Base-by-base conservation (phyloP, 805 yeast species). In the Lipomyces starkeyi region DNA sequence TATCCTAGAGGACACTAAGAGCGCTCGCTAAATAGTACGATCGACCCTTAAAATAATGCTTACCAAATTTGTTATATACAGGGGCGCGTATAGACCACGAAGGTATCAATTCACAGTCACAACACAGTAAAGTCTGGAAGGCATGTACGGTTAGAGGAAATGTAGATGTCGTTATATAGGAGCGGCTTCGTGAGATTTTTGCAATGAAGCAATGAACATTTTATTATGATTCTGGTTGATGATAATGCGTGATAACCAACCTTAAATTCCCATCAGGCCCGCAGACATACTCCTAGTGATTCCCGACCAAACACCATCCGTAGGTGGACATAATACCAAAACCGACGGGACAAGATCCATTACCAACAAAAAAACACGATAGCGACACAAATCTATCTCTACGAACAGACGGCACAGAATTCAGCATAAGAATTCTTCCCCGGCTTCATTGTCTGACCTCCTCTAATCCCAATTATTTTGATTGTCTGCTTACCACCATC, bases 401-500 rank as follows among this genome's bases (percentile, higher is more conserved):
- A 40, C 4, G 61, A 40, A 22, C 61, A 40, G 11, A 22, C 14
- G 7, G 55, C 25, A 35, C 61, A 40, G 27, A 22, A 58, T 1
- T 29, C 43, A 32, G 2, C 22, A 17, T 40, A 52, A 60, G 58
- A 14, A n/a, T 27, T 43, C 5, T 20, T 37, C 6, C 11, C 32
- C 14, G 11, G 3, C 20, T 32, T 35, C 32, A n/a, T 25, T 13
- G n/a, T 58, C 60, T 69, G 71, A 9, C 52, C 60, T 9, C 71
- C 72, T n/a, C 72, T 59, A 20, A 67, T 14, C 4, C 72, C 71
- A 22, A 62, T 49, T 8, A 69, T 64, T n/a, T 29, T 64, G 49
- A 83, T 75, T 32, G 70, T 73, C 68, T 83, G 85, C 37, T 69
- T 65, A 1, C 86, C 86, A 1, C 75, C 64, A 2, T 78, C 84